A percentile compares a stretch with the other conserved stretches of the same genome.
Evolutionary conservation across 768 basidiomycete genomes (phyloP).

Genomic region (Lactarius hatsudake): DNA sequence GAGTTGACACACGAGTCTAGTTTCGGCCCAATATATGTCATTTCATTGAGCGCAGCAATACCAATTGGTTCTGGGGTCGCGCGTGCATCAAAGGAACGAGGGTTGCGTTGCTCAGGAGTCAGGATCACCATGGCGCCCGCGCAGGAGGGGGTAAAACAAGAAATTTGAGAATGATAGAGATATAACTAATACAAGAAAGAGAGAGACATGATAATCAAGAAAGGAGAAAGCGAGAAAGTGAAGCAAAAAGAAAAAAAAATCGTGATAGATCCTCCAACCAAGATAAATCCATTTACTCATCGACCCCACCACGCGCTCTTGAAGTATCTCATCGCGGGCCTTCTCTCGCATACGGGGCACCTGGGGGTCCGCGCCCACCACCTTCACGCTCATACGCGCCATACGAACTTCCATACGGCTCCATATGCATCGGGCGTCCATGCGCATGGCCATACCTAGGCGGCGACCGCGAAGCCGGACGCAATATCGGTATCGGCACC

Average conservation of each 20-base stretch:
- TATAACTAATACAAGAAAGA: not conserved
- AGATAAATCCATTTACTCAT: not conserved
- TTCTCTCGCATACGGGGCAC: slow-evolving; percentile 12
- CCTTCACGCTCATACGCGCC: slow-evolving; percentile 17
- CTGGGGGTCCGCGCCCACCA: slow-evolving; percentile 2
- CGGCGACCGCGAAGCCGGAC: not conserved
- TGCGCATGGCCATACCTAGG: not conserved
- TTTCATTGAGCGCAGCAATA: not conserved
- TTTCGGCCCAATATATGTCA: not conserved
- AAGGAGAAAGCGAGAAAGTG: not conserved
- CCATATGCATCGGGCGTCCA: slow-evolving; percentile 1
- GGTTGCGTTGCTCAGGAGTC: not conserved
- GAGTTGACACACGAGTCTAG: not conserved
- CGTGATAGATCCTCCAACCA: not conserved
- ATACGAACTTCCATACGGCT: slow-evolving; percentile 8
- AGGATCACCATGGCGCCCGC: not conserved
- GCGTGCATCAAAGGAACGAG: not conserved
- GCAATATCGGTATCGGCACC: slow-evolving; percentile 20
- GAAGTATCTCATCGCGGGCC: slow-evolving; percentile 1
- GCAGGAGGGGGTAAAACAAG: too few species aligned
- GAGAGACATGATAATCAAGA: not conserved
- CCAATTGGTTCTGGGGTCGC: not conserved
- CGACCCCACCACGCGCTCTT: not conserved
- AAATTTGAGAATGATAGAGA: not conserved
- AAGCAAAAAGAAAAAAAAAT: not conserved